Evolutionary conservation across 2,329 filamentous ascomycete genomes (phyloP).

Genomic region (Fusarium nisikadoi): DNA sequence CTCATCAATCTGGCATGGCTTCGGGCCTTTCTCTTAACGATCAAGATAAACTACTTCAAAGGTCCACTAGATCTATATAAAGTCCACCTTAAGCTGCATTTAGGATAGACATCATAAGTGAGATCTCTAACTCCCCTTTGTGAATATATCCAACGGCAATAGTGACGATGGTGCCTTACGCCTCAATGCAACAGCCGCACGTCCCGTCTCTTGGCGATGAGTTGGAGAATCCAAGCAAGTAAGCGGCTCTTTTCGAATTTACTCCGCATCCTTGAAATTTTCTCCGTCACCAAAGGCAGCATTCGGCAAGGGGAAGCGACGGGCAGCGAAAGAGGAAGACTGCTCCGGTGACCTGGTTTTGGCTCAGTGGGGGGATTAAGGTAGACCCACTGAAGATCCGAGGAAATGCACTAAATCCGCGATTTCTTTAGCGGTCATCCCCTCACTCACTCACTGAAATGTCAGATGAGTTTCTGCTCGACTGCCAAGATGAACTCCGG

Average conservation of each 20-base stretch:
- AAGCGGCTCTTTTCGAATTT: neutral
- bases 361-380: neutral
- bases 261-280: conserved; percentile 2
- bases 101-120: fast-evolving
- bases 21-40: neutral
- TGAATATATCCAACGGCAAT: too few relatives aligned
- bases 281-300: neutral
- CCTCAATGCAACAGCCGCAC: neutral
- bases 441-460: neutral
- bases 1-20: neutral
- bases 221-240: conserved; percentile 14
- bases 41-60: neutral
- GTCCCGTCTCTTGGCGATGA: conserved; percentile 18
- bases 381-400: conserved; percentile 4
- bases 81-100: neutral
- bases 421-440: neutral
- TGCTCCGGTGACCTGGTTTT: neutral
- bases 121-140: fast-evolving
- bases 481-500: neutral
- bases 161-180: neutral
- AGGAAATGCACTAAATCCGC: neutral
- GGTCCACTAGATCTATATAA: fast-evolving
- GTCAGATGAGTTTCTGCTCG: neutral
- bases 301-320: neutral
- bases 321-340: neutral